Base-by-base conservation (phyloP, 768 basidiomycete species). In the Tubosaeta brunneosetosa region DNA sequence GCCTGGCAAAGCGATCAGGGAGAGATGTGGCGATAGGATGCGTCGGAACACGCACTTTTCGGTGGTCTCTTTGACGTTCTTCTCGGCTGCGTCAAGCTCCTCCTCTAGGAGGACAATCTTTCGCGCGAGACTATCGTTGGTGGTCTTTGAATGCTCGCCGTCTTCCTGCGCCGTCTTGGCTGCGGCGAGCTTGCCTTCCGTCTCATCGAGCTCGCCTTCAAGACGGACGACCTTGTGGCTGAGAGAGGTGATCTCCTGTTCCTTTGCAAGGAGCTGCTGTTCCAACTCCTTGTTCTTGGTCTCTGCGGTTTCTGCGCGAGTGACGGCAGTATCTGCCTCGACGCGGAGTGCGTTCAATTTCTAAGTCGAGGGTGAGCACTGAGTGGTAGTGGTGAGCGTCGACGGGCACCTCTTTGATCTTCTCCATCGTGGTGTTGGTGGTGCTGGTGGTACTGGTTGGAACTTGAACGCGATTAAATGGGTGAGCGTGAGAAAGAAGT, bases 51-150 rank as follows among this genome's bases (percentile, higher is more conserved):
- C 14, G 64, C 66, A 97, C 95, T 93, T 95, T 73, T 97, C 97
- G 29, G 89, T 86, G 1, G 92, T 94, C 65, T 98, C 95, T 74
- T 95, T 95, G 58, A 92, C 76, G 66, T 92, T 93, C 83, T 93
- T 94, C 79, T 99, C 97, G 10, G 95, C 87, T 34, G 82, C 80
- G 64, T 98, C 97, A 3, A 99, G 80, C 73, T 99, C 95, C 65
- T 95, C 93, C 73, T 98, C 95, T 36, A 98, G 75, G 11, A 98
- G 75, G 61, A 88, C 83, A 27, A 98, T 82, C 78, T 98, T 99
- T 57, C 95, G 77, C 31, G 65, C 57, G 51, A 97, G 76, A 44
- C 74, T 77, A 55, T 97, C 94, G 55, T 80, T 88, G 22, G 82
- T 82, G 19, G 79, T 77, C 72, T 82, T 87, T 64, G 81, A 83